Base-by-base conservation (phyloP, 2,329 filamentous ascomycete species). In the Decorospora gaudefroyi region DNA sequence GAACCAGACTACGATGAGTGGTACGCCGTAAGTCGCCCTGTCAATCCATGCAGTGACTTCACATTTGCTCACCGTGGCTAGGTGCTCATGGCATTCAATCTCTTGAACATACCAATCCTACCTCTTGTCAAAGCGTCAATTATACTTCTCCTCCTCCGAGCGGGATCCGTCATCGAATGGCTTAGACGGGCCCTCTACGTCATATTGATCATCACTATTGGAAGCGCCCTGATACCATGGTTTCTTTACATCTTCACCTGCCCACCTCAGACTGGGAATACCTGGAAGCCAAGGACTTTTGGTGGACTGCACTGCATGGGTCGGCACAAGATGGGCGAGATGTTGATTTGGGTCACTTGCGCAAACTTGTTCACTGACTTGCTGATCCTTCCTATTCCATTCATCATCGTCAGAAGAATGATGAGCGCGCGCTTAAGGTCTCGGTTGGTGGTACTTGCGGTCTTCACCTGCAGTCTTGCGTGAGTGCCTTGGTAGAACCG, bases 71-170 rank as follows among this genome's bases (percentile, higher is more conserved):
- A 31, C 35, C 28, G 19, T 3, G 22, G 13, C 1, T 23, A 71
- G 68, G 61, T 70, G 11, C 32, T 59, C 17, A 57, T 70, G 51
- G 64, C 68, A 15, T 70, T 71, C 57, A 72, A 71, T 33, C 64
- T 72, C 7, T 51, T 71, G 32, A 72, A 71, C 45, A 69, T 68
- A 8, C 69, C 68, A 3, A 72, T 72, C 33, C 44, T 72, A 17
- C 70, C 70, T 1, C 58, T 72, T n/a, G 70, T 72, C 39, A 72
- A 73, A 59, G 64, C 67, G 1, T 70, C 69, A 1, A 69, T 72
- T 37, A 69, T 72, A 11, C 49, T 71, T 7, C 65, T 72, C 16
- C 67, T 72, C 22, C 61, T 72, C 3, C 57, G 68, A 46, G 67
- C 68, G 25, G 68, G 69, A 37, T 70, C 68, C 6, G 62, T 72